phyloP scores from a whole-genome alignment of 805 yeast species.

The Hanseniaspora occidentalis region DNA sequence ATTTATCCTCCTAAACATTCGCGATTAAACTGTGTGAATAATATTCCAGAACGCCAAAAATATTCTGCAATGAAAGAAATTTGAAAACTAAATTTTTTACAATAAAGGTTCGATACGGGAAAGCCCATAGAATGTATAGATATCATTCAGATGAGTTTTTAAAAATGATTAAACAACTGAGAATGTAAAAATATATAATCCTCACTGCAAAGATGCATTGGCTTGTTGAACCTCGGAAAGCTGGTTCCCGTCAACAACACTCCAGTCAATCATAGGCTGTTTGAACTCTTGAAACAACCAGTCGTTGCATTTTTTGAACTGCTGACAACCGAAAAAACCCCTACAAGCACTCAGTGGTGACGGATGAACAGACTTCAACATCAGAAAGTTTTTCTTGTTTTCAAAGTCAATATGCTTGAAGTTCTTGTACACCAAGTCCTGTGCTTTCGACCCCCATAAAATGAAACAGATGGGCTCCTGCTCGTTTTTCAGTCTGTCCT shows the following conservation, averaged over 20 bases:
- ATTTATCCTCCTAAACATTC: too few relatives aligned
- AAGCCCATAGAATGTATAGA: too few relatives aligned
- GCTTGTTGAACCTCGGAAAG: conserved; percentile 13
- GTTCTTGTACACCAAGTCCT: conserved; percentile 32
- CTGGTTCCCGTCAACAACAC: conserved; percentile 22
- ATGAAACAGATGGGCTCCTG: conserved; percentile 53
- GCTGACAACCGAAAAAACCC: conserved; percentile 59
- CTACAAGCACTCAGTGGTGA: conserved; percentile 86
- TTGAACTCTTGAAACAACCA: conserved; percentile 43
- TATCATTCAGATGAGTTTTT: not conserved
- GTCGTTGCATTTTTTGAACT: conserved; percentile 62
- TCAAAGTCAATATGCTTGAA: conserved; percentile 9
- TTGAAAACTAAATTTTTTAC: too few relatives aligned
- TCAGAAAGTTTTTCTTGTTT: conserved; percentile 27
- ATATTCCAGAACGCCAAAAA: too few relatives aligned
- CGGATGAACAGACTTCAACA: conserved; percentile 78
- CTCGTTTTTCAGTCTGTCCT: conserved; percentile 29
- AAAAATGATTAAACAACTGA: not conserved
- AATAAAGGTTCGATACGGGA: too few relatives aligned
- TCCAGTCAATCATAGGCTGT: conserved; percentile 55
- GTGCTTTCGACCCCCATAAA: conserved; percentile 78
- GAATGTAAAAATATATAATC: not conserved
- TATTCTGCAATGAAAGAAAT: too few relatives aligned
- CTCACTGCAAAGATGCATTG: not conserved
- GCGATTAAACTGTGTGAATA: too few relatives aligned